Percentiles rank a stretch among this genome's conserved stretches.
These are phyloP conservation scores for Phytophthora palmivora DNA, from an alignment of 352 stramenopile species.

Conservation along the genomic window DNA sequence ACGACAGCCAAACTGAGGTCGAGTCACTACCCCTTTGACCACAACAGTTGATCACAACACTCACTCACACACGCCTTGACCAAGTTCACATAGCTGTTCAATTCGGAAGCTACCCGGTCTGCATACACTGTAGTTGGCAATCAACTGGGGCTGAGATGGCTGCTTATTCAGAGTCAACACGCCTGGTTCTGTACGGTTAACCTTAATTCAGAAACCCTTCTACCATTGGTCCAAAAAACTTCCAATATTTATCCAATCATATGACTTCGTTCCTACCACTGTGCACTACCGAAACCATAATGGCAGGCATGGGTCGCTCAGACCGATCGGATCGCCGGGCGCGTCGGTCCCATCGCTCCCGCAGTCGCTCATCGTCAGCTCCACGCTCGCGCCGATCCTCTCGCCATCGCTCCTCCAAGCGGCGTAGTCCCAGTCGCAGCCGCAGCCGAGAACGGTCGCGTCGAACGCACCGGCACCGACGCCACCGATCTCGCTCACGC, in stretches of 20 bases:
- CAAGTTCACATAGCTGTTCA: too few relatives aligned
- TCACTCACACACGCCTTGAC: too few relatives aligned
- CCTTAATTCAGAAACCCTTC: too few relatives aligned
- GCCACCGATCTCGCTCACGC: slow-evolving; percentile 26
- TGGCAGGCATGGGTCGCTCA: slow-evolving; percentile 1
- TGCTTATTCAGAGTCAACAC: too few relatives aligned
- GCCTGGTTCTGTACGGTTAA: too few relatives aligned
- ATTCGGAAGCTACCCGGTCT: too few relatives aligned
- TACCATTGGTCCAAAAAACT: background rate
- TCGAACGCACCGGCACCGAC: slow-evolving; percentile 32
- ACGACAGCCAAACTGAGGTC: slow-evolving; percentile 10
- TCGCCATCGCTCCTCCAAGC: slow-evolving; percentile 26
- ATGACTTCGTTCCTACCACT: background rate
- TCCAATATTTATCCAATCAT: background rate
- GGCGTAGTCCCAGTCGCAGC: slow-evolving; percentile 32
- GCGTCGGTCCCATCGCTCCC: slow-evolving; percentile 17
- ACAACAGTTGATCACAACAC: background rate
- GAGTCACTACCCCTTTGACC: slow-evolving; percentile 6
- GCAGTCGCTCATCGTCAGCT: slow-evolving; percentile 14
- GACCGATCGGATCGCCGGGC: slow-evolving; percentile 15
- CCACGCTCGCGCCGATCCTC: slow-evolving; percentile 28
- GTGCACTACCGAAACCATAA: background rate
- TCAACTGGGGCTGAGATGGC: too few relatives aligned
- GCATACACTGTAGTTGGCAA: too few relatives aligned
- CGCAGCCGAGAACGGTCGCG: slow-evolving; percentile 39